phyloP scores from a whole-genome alignment of 768 basidiomycete genomes.

The Suillus clintonianus region DNA sequence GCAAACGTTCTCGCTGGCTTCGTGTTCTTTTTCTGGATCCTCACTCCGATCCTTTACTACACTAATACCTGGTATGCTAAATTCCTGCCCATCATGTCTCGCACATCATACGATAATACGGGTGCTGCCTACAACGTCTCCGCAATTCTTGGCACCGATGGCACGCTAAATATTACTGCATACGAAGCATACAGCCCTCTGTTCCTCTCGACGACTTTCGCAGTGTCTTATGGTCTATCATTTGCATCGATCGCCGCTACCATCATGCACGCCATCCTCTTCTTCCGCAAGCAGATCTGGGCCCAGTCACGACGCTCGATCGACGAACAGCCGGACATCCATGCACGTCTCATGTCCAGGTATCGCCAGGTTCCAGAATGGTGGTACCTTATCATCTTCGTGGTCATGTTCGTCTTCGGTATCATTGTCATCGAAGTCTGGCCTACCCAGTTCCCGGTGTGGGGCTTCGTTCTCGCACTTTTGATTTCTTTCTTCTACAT shows the following conservation, averaged over 20 bases:
- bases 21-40: conserved; percentile 35
- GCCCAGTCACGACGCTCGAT: conserved; percentile 51
- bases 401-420: conserved; percentile 60
- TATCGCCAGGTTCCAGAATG: conserved; percentile 64
- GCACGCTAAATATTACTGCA: conserved; percentile 31
- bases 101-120: conserved; percentile 44
- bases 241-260: conserved; percentile 47
- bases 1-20: conserved; percentile 41
- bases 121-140: conserved; percentile 44
- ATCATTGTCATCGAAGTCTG: conserved; percentile 62
- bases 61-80: conserved; percentile 40
- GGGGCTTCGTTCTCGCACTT: conserved; percentile 45
- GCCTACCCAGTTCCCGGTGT: conserved; percentile 51
- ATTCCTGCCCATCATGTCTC: conserved; percentile 43
- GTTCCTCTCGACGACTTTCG: conserved; percentile 51
- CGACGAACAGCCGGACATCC: conserved; percentile 60
- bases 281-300: conserved; percentile 61
- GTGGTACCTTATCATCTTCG: conserved; percentile 51
- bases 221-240: conserved; percentile 50
- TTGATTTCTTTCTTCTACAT: conserved; percentile 60
- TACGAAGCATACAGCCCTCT: conserved; percentile 42
- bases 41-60: conserved; percentile 30
- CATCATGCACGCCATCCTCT: conserved; percentile 44
- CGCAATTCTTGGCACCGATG: conserved; percentile 34
- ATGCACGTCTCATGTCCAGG: conserved; percentile 57